Evolutionary conservation across 768 basidiomycete genomes (phyloP).

Genomic region (Tulasnella sp.): DNA sequence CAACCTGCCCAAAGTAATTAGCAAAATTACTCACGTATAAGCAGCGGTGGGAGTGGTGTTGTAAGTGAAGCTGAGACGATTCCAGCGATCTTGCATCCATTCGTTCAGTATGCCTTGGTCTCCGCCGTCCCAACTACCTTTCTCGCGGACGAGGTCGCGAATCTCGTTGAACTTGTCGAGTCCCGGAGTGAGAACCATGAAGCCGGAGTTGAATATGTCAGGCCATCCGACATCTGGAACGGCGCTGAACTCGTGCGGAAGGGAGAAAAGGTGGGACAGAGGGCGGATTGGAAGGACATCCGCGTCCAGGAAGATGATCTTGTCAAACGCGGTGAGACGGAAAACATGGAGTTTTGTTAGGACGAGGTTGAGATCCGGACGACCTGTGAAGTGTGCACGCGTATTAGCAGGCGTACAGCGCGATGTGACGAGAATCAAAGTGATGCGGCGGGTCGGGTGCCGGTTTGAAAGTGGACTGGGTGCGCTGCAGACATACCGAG

Average conservation of each 20-base stretch:
- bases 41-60: conserved; percentile 97
- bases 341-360: conserved; percentile 96
- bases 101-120: conserved; percentile 97
- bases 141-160: conserved; percentile 56
- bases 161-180: conserved; percentile 76
- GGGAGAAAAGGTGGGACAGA: conserved; percentile 82
- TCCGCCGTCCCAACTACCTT: conserved; percentile 95
- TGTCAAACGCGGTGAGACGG: conserved; percentile 77
- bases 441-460: not conserved
- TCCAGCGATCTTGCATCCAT: conserved; percentile 82
- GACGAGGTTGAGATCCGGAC: conserved; percentile 85
- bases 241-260: conserved; percentile 80
- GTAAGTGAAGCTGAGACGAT: conserved; percentile 92
- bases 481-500: conserved; percentile 55
- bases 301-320: conserved; percentile 86
- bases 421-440: not conserved
- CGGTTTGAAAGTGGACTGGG: not conserved
- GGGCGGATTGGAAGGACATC: conserved; percentile 84
- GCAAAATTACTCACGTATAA: conserved; percentile 65
- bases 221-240: conserved; percentile 98
- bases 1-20: conserved; percentile 4
- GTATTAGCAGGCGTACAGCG: not conserved
- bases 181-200: conserved; percentile 77
- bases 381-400: conserved; percentile 49
- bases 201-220: conserved; percentile 97